Percentiles rank a stretch among this genome's conserved stretches.
Conservation (phyloP, 495 filamentous ascomycete genomes). For the Neurospora sublineolata region DNA sequence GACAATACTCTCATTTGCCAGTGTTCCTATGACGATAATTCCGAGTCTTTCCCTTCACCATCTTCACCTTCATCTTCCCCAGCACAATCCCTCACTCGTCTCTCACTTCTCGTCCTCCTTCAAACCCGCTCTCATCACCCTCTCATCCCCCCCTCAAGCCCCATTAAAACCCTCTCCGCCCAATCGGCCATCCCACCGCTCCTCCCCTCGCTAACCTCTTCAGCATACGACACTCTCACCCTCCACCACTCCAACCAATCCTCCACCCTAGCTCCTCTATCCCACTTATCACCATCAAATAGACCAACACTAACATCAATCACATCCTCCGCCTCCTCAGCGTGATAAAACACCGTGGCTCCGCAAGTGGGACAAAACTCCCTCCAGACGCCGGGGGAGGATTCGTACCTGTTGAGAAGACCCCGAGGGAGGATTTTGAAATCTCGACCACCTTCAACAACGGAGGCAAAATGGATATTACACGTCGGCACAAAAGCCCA, state of each 20-base stretch:
- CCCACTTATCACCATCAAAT: slow-evolving; percentile 29
- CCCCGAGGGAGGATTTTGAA: slow-evolving; percentile 31
- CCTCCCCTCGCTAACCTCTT: slow-evolving; percentile 40
- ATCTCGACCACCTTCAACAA: slow-evolving; percentile 21
- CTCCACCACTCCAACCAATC: slow-evolving; percentile 51
- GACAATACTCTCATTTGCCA: neutral
- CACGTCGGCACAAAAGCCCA: slow-evolving; percentile 57
- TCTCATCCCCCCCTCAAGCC: slow-evolving; percentile 20
- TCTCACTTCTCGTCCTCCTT: slow-evolving; percentile 11
- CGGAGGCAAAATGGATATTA: slow-evolving; percentile 40
- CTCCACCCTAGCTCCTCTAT: slow-evolving; percentile 42
- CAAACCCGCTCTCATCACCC: slow-evolving; percentile 11
- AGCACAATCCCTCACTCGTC: neutral
- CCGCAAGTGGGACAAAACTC: slow-evolving; percentile 56
- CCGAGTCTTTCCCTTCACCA: neutral
- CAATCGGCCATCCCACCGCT: slow-evolving; percentile 19
- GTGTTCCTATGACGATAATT: too few species aligned
- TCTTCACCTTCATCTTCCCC: neutral
- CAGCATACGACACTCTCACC: slow-evolving; percentile 47
- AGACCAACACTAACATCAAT: slow-evolving; percentile 57
- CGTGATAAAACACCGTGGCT: slow-evolving; percentile 57
- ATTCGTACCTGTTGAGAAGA: slow-evolving; percentile 38
- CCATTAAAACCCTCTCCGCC: slow-evolving; percentile 23
- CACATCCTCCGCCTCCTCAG: slow-evolving; percentile 41
- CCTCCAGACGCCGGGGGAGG: slow-evolving; percentile 42